Conservation (phyloP, 1,284 basidiomycete species). For the Cutaneotrichosporon sp. region DNA sequence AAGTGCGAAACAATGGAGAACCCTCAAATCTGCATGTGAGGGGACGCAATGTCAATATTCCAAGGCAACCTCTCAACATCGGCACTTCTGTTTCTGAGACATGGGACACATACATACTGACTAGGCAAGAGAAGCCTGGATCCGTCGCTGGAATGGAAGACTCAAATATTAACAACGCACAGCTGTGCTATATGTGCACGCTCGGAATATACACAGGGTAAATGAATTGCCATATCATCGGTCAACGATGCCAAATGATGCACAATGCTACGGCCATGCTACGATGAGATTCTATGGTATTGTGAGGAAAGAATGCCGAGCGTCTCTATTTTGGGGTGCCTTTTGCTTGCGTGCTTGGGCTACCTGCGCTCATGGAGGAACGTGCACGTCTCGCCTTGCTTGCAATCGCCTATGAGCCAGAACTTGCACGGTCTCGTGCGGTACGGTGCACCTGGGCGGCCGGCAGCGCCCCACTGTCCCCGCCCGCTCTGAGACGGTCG, state of each 20-base stretch:
- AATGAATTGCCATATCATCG: not conserved
- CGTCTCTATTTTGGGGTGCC: not conserved
- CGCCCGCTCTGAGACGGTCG: not conserved
- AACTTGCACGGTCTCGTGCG: conserved; percentile 4
- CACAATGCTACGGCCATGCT: conserved; percentile 4
- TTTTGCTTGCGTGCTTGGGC: not conserved
- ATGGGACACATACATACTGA: too few species aligned
- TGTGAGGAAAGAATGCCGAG: not conserved
- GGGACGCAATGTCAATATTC: not conserved
- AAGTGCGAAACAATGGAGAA: not conserved
- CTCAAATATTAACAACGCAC: too few species aligned
- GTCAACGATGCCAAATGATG: not conserved
- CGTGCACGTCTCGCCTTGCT: not conserved
- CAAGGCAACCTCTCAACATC: not conserved
- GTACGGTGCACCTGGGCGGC: not conserved
- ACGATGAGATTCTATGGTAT: not conserved
- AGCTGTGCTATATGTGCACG: too few species aligned
- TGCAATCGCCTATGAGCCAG: conserved; percentile 4
- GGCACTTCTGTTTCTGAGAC: too few species aligned
- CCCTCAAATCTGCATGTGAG: not conserved
- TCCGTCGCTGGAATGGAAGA: too few species aligned
- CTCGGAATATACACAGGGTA: too few species aligned
- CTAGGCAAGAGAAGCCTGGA: too few species aligned
- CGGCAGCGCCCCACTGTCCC: not conserved
- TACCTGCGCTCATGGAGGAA: conserved; percentile 1